Evolutionary conservation across 83 land plant genomes (phyloP).

Genomic region (Diphasiastrum complanatum): DNA sequence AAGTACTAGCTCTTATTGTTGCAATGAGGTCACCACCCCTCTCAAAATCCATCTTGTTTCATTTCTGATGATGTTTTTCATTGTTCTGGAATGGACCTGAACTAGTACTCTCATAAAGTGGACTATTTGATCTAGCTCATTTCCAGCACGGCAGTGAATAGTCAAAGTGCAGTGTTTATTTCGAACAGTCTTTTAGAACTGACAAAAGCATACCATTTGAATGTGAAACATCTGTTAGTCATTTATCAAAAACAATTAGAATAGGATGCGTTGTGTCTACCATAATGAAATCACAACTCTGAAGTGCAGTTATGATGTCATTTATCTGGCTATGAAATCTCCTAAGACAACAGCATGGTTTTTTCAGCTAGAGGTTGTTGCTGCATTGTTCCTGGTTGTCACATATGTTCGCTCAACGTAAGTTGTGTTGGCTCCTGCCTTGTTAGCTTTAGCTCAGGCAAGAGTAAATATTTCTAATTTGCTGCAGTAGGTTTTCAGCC

Average conservation of each 20-base stretch:
- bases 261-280: too few species aligned
- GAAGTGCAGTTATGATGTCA: too few species aligned
- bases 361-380: constrained; percentile 13
- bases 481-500: too few species aligned
- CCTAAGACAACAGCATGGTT: not conserved
- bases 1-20: constrained; percentile 1
- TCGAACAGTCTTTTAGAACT: too few species aligned
- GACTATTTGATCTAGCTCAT: too few species aligned
- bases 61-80: not conserved
- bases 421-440: not conserved
- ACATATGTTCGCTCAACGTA: constrained; percentile 10
- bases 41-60: not conserved
- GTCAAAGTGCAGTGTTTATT: too few species aligned
- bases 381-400: not conserved
- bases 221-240: too few species aligned
- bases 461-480: not conserved
- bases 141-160: too few species aligned
- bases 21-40: not conserved
- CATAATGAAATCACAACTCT: too few species aligned
- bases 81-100: too few species aligned
- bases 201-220: not conserved
- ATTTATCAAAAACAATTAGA: too few species aligned
- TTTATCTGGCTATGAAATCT: not conserved
- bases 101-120: too few species aligned
- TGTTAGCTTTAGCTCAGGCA: not conserved